Evolutionary conservation across 2,329 filamentous ascomycete genomes (phyloP).

Genomic region (Aspergillus ruber): DNA sequence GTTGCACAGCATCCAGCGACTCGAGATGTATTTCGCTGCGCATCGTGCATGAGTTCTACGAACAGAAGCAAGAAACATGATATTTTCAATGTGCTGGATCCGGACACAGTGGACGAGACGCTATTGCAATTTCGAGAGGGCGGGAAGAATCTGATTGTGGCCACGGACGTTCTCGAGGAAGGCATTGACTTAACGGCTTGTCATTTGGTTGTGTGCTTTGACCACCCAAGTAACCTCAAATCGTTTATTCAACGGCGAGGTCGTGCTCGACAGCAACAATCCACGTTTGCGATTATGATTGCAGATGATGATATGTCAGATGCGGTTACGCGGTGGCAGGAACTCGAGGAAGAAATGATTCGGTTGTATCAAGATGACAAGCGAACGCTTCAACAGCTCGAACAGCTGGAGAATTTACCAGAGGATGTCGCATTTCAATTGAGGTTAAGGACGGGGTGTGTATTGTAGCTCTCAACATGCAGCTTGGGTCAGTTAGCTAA

Average conservation of each 20-base stretch:
- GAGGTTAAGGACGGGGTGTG: no score
- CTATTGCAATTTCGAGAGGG: conserved; percentile 50
- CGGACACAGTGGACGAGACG: conserved; percentile 43
- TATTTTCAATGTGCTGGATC: conserved; percentile 45
- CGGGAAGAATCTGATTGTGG: conserved; percentile 51
- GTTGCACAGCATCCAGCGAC: conserved; percentile 48
- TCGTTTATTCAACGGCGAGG: conserved; percentile 62
- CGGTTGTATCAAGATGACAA: conserved; percentile 60
- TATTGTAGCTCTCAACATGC: no score
- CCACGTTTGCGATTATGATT: conserved; percentile 49
- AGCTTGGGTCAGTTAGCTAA: neutral
- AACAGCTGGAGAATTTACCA: conserved; percentile 45
- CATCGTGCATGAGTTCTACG: conserved; percentile 44
- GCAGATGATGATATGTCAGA: conserved; percentile 28
- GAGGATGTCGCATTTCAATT: conserved; percentile 17
- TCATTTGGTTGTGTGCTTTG: conserved; percentile 59
- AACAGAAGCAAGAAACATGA: conserved; percentile 36
- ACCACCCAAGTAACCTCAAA: conserved; percentile 55
- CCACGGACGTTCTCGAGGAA: conserved; percentile 55
- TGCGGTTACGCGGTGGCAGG: conserved; percentile 51
- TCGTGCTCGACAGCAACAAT: conserved; percentile 53
- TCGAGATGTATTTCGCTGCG: conserved; percentile 39
- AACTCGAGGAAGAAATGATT: conserved; percentile 68
- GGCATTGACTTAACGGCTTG: conserved; percentile 59
- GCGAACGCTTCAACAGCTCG: conserved; percentile 43